Base-by-base conservation (phyloP, 495 filamentous ascomycete species). In the Penicillium psychrofluorescens region DNA sequence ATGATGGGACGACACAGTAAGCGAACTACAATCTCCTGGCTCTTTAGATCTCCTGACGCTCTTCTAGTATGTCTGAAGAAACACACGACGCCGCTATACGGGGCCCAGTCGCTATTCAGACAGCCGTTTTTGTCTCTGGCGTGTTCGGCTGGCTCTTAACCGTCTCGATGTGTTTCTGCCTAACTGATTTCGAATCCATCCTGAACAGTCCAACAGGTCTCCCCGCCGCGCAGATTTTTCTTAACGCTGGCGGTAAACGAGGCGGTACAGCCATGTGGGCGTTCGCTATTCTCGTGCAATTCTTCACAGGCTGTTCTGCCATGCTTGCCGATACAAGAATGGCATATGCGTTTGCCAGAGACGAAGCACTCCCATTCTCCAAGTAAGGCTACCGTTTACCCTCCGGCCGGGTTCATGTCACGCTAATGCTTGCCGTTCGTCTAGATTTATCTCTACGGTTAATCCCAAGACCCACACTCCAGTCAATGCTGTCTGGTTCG, bases 321-420 rank as follows among this genome's bases (percentile, higher is more conserved):
- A 78, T 85, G 78, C 52, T 86, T 29, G 83, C 81, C 45, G 80
- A 84, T 53, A 84, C 82, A 9, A 64, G 83, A 48, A 86, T 86
- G 83, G 80, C 81, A 6, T 86, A 78, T 54, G 83, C 83, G 5
- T 86, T 86, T 62, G 76, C 83, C 27, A 68, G 83, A 31, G 83
- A 86, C 47, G 74, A 78, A n/a, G 83, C 79, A 0, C 67, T 86
- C 14, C 83, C 83, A 11, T 84, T 84, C 48, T 86, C 83, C 4
- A 55, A 59, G 76, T 81, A 68, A 36, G 62, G 34, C 13, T 2
- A 11, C 16, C 29, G 32, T 11, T 9, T 14, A 44, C n/a, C 30
- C 22, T 8, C 11, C 2, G 6, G 33, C 0, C 9, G 35, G n/a
- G 4, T 13, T 16, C 6, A 7, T n/a, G 4, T 9, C 8, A 28